Conservation (phyloP, 2,329 filamentous ascomycete species). For the Teratosphaeria gauchensis region DNA sequence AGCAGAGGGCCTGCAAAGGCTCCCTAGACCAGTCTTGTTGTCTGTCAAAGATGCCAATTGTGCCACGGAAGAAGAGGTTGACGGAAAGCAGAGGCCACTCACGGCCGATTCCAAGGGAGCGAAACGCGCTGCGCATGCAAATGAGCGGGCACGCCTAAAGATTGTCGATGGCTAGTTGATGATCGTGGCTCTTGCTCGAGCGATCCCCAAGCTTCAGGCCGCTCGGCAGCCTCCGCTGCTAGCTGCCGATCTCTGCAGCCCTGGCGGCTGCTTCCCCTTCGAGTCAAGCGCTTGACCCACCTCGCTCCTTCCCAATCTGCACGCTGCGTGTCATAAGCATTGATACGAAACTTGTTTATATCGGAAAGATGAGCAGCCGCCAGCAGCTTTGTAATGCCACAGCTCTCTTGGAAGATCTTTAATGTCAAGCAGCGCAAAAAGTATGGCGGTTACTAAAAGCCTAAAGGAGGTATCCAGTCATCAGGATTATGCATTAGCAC, state of each 20-base stretch:
- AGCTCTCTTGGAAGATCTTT: too few species aligned
- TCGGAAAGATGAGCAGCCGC: too few species aligned
- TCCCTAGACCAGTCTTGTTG: not conserved
- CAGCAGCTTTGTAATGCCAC: too few species aligned
- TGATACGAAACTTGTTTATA: too few species aligned
- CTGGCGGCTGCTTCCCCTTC: not conserved
- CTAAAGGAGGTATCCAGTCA: too few species aligned
- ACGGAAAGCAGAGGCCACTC: not conserved
- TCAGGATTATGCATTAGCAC: too few species aligned
- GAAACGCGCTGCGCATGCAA: not conserved
- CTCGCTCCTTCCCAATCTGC: not conserved
- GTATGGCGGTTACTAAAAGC: too few species aligned
- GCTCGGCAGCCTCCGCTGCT: not conserved
- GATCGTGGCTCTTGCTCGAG: not conserved
- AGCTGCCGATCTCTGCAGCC: not conserved
- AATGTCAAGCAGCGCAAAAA: too few species aligned
- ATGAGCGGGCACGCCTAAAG: not conserved
- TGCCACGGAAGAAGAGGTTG: too few species aligned
- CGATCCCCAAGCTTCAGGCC: not conserved
- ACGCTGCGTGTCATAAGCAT: not conserved
- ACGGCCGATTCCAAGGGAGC: not conserved
- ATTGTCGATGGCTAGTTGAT: not conserved
- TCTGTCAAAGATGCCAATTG: too few species aligned
- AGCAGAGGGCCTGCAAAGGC: not conserved
- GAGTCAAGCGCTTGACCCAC: not conserved